Evolutionary conservation across 352 stramenopile species (phyloP).

Genomic region (Elongisporangium prolatum): DNA sequence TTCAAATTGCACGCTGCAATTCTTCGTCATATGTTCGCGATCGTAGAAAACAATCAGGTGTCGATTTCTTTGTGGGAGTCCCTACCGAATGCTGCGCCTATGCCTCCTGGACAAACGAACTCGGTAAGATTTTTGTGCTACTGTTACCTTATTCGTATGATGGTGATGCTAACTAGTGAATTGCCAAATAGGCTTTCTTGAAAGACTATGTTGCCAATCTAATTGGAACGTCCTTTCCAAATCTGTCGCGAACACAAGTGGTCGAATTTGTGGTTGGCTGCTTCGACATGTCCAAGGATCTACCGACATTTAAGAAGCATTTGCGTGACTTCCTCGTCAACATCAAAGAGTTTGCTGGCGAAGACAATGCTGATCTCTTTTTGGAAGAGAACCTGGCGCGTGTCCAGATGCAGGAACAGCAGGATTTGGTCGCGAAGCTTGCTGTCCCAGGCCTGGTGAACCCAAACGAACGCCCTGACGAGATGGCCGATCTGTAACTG

Average conservation of each 20-base stretch:
- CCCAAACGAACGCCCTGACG: conserved; percentile 86
- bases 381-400: conserved; percentile 92
- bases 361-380: conserved; percentile 97
- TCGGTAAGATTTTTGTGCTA: conserved; percentile 33
- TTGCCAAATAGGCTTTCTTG: conserved; percentile 74
- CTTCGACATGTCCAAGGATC: conserved; percentile 97
- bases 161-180: neutral
- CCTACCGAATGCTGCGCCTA: conserved; percentile 54
- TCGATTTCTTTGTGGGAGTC: conserved; percentile 95
- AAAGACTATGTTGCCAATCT: conserved; percentile 96
- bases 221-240: conserved; percentile 96
- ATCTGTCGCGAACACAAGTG: conserved; percentile 93
- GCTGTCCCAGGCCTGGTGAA: conserved; percentile 90
- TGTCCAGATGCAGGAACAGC: conserved; percentile 82
- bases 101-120: conserved; percentile 72
- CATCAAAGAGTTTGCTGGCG: conserved; percentile 96
- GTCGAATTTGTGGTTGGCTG: conserved; percentile 96
- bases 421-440: conserved; percentile 76
- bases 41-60: conserved; percentile 96
- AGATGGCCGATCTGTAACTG: conserved; percentile 82
- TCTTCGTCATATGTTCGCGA: conserved; percentile 97
- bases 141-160: neutral
- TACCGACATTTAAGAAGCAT: conserved; percentile 98
- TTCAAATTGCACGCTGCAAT: conserved; percentile 99
- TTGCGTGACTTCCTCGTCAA: conserved; percentile 99